Evolutionary conservation across 768 basidiomycete genomes (phyloP), one percentile per base, ranked within the genome.

Genomic region (Mycena metata): DNA sequence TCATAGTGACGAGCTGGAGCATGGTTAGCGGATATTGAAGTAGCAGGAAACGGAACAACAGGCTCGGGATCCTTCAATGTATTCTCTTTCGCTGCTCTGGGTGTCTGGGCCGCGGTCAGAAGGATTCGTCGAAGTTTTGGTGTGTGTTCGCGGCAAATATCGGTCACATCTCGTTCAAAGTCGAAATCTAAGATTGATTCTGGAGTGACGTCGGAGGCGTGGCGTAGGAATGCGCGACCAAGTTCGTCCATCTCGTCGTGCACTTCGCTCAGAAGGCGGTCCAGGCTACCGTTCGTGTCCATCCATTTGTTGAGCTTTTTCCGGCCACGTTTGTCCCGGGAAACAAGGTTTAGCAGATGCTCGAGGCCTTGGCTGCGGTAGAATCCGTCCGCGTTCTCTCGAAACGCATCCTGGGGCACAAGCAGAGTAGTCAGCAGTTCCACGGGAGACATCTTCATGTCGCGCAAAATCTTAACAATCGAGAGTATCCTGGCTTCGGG

Each of bases 1-100:
- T 64, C 62, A 64, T 64, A 9, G 62, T 55, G 2, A 64, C 45
- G 5, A 64, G 19, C 62, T 56, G 8, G 9, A 3, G 24, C 4
- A 21, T 5, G 19, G 35, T 62, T 23, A 55, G 49, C 35, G 2
- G 19, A 13, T n/a, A n/a, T n/a, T n/a, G n/a, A n/a, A n/a, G n/a
- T n/a, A n/a, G n/a, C n/a, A n/a, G n/a, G n/a, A n/a, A n/a, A n/a
- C n/a, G n/a, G n/a, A n/a, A n/a, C n/a, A n/a, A n/a, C n/a, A n/a
- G n/a, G n/a, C n/a, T n/a, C n/a, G n/a, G n/a, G n/a, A n/a, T n/a
- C n/a, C n/a, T n/a, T n/a, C n/a, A n/a, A n/a, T n/a, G n/a, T n/a
- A n/a, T n/a, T n/a, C n/a, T n/a, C n/a, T n/a, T n/a, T n/a, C n/a
- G n/a, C n/a, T n/a, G n/a, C n/a, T n/a, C n/a, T n/a, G n/a, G n/a